phyloP scores from a whole-genome alignment of 2,329 filamentous ascomycete genomes.

The Calonectria montana region DNA sequence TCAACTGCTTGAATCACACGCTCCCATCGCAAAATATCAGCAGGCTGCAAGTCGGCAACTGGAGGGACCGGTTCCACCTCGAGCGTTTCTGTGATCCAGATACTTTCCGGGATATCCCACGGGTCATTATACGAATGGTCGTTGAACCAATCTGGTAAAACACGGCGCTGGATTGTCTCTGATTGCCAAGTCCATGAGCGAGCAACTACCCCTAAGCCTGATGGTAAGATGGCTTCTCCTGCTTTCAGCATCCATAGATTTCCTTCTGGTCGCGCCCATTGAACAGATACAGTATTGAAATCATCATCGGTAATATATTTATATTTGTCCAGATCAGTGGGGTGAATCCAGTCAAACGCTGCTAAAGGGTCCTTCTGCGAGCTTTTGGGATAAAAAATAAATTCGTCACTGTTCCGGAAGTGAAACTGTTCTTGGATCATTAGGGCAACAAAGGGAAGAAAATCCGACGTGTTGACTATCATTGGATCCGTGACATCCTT shows the following conservation, averaged over 20 bases:
- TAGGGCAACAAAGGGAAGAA: conserved; percentile 19
- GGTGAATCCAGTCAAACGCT: conserved; percentile 18
- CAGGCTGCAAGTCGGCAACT: not conserved
- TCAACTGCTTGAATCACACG: conserved; percentile 19
- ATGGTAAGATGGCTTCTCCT: conserved; percentile 9
- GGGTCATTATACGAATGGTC: conserved; percentile 8
- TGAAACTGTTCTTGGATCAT: conserved; percentile 26
- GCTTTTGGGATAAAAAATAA: conserved; percentile 15
- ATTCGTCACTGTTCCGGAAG: conserved; percentile 12
- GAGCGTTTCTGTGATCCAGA: conserved; percentile 18
- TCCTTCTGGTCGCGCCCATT: conserved; percentile 7
- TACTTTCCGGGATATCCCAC: conserved; percentile 8
- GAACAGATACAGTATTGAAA: not conserved
- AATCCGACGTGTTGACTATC: not conserved
- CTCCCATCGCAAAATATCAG: conserved; percentile 16
- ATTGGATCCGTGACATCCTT: conserved; percentile 27
- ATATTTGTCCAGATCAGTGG: not conserved
- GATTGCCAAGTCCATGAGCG: conserved; percentile 6
- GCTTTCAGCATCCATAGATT: conserved; percentile 6
- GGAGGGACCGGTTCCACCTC: conserved; percentile 10
- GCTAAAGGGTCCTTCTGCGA: not conserved
- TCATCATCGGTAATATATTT: conserved; percentile 18
- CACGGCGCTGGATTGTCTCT: conserved; percentile 12
- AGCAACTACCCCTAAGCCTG: conserved; percentile 13
- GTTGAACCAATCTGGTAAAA: conserved; percentile 15